Percentiles rank a stretch among this genome's conserved stretches.
These are phyloP conservation scores for Fonsecaea nubica DNA, from an alignment of 2,329 filamentous ascomycete species.

Conservation along the genomic window DNA sequence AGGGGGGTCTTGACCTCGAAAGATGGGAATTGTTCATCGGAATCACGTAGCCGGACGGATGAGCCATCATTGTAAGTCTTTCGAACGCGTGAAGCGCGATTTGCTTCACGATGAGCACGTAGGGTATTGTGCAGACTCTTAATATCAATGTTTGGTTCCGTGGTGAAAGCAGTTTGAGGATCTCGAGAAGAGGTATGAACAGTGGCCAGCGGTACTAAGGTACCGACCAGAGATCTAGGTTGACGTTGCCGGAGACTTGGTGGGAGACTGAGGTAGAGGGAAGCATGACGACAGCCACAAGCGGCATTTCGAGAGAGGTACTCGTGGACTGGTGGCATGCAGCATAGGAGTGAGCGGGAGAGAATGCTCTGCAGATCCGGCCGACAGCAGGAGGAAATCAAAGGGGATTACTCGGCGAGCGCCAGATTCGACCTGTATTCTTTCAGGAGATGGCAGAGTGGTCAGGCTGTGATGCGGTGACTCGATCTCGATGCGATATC, in stretches of 20 bases:
- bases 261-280: neutral
- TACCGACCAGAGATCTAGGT: constrained; percentile 7
- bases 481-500: neutral
- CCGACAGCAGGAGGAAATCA: neutral
- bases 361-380: neutral
- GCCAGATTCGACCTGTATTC: neutral
- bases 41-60: constrained; percentile 3
- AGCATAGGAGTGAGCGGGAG: constrained; percentile 23
- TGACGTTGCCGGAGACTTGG: neutral
- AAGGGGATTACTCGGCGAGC: neutral
- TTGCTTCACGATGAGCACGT: constrained; percentile 45
- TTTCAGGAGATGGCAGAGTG: neutral
- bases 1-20: constrained; percentile 1
- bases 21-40: constrained; percentile 3
- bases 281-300: constrained; percentile 20
- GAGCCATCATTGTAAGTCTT: constrained; percentile 27
- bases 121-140: constrained; percentile 46
- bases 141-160: constrained; percentile 38
- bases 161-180: neutral
- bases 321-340: constrained; percentile 29
- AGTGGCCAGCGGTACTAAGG: neutral
- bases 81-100: constrained; percentile 42
- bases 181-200: constrained; percentile 1
- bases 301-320: constrained; percentile 7
- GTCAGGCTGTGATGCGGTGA: neutral